Evolutionary conservation across 2,329 filamentous ascomycete species (phyloP), one percentile per base, ranked within the genome.

Genomic region (Aspergillus ibericus): DNA sequence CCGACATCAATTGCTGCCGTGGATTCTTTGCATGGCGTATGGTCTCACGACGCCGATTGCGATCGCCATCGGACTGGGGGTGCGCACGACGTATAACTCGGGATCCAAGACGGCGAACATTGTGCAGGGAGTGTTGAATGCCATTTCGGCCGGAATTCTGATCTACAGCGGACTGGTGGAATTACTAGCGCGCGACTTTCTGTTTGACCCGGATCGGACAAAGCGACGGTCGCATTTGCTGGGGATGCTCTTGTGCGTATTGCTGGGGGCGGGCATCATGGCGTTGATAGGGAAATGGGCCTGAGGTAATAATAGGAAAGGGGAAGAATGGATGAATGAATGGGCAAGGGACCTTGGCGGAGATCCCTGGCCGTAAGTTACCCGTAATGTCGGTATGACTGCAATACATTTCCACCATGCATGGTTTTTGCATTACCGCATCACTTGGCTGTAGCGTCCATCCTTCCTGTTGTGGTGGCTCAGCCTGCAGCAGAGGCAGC

Each of bases 41-140:
- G 81, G 81, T 0, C 62, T 84, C 9, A 82, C 82, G 0, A 85
- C 82, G 0, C 82, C 82, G 0, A 75, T 84, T 53, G 72, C 81
- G 3, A 82, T 83, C 32, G 71, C 71, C 1, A 70, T 74, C 49
- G 82, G 82, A 0, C 65, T 85, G 0, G 81, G 81, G 3, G 53
- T 83, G 32, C 74, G 76, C 4, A 76, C 72, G 2, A 78, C 77
- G 1, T 81, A 77, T 56, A 71, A 80, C 59, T 68, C 75, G 0
- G 75, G 70, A 1, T 77, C 74, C 0, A 77, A 72, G 55, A 78
- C 72, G 1, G 77, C 80, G 4, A 75, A 75, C 34, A 72, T 81
- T 3, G 74, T 82, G 1, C 76, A 74, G 5, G 80, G 81, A 13
- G 72, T 82, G 3, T 63, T 83, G 12, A 77, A 82, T 63, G 72